These are phyloP conservation scores for Hymenoscyphus linearis DNA, from an alignment of 2,329 filamentous ascomycete genomes.

Conservation along the genomic window DNA sequence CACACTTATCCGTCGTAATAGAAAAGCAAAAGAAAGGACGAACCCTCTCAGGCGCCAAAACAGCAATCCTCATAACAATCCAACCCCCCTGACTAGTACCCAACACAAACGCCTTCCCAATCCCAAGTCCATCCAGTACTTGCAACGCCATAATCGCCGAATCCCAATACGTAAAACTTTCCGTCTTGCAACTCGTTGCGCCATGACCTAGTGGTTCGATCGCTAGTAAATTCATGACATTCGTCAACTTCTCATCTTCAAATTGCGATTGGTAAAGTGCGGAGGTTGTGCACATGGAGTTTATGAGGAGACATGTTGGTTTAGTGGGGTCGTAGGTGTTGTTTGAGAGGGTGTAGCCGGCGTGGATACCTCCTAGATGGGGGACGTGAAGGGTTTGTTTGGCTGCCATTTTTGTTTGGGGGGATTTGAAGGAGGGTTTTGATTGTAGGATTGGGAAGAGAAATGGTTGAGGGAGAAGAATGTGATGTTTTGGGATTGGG, in stretches of 20 bases:
- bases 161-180: slow-evolving; percentile 53
- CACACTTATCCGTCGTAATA: no score
- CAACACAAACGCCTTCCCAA: slow-evolving; percentile 44
- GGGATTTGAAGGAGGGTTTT: no score
- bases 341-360: neutral
- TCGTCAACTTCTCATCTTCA: slow-evolving; percentile 35
- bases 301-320: slow-evolving; percentile 47
- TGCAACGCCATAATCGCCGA: slow-evolving; percentile 49
- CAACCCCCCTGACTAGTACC: slow-evolving; percentile 50
- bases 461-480: no score
- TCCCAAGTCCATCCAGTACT: slow-evolving; percentile 46
- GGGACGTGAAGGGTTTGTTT: neutral
- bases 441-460: neutral
- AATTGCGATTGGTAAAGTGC: slow-evolving; percentile 44
- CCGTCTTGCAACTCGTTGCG: slow-evolving; percentile 34
- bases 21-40: neutral
- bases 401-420: neutral
- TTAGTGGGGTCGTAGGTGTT: slow-evolving; percentile 44
- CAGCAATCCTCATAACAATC: slow-evolving; percentile 45
- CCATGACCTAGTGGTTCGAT: slow-evolving; percentile 51
- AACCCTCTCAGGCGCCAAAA: slow-evolving; percentile 42
- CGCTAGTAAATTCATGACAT: slow-evolving; percentile 44
- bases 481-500: neutral
- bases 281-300: slow-evolving; percentile 46
- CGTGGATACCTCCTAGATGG: neutral